Conservation (phyloP, 805 yeast species). For the Yarrowia deformans region DNA sequence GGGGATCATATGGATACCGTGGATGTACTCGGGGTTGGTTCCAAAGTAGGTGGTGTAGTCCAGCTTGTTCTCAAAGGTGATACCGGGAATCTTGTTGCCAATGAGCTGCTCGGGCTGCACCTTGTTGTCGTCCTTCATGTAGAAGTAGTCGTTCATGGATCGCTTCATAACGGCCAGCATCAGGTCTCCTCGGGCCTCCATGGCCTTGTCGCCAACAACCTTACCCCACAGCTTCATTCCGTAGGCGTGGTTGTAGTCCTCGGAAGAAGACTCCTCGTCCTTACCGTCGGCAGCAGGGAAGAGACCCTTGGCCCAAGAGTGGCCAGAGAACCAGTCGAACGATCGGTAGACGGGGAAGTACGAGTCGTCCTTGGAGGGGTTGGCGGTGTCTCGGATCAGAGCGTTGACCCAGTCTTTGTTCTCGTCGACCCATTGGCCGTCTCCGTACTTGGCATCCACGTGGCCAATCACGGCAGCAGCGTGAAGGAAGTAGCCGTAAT, state of each 20-base stretch:
- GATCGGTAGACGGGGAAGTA: slow-evolving; percentile 72
- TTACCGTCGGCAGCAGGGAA: slow-evolving; percentile 71
- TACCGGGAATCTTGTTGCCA: slow-evolving; percentile 76
- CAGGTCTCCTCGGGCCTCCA: slow-evolving; percentile 66
- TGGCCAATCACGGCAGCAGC: slow-evolving; percentile 80
- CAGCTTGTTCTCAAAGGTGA: slow-evolving; percentile 75
- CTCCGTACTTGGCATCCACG: slow-evolving; percentile 60
- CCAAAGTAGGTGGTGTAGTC: slow-evolving; percentile 82
- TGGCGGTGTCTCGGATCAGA: slow-evolving; percentile 71
- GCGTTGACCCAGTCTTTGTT: slow-evolving; percentile 67
- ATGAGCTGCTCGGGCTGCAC: slow-evolving; percentile 62
- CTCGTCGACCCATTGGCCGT: slow-evolving; percentile 58
- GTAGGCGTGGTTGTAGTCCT: slow-evolving; percentile 75
- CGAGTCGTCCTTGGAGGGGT: slow-evolving; percentile 60
- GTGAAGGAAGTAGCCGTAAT: slow-evolving; percentile 83
- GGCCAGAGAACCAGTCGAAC: slow-evolving; percentile 79
- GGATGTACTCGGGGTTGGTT: slow-evolving; percentile 66
- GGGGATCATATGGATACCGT: slow-evolving; percentile 84
- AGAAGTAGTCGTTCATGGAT: slow-evolving; percentile 64
- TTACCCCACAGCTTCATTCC: slow-evolving; percentile 77
- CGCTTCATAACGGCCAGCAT: slow-evolving; percentile 65
- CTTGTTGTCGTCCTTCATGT: slow-evolving; percentile 58
- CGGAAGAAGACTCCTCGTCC: slow-evolving; percentile 75
- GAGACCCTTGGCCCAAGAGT: slow-evolving; percentile 80
- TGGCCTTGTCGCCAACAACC: slow-evolving; percentile 60